Evolutionary conservation across 192 early-diverging fungal genomes (phyloP).

Genomic region (Coemansia sp.): DNA sequence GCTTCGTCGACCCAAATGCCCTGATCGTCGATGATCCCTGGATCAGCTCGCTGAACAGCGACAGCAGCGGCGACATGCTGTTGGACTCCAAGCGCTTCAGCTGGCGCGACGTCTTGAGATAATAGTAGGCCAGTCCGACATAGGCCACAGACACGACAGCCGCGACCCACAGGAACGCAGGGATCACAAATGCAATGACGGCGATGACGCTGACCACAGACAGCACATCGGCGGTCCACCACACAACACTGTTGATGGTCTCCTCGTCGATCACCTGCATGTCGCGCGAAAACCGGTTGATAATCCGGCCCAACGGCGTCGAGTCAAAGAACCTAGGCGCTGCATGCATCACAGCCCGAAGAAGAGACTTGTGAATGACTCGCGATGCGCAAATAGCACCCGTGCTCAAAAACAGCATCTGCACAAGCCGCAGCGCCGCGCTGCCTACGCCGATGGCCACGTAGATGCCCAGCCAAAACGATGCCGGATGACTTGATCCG

Average conservation of each 20-base stretch:
- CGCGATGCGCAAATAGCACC: constrained; percentile 63
- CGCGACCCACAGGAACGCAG: constrained; percentile 71
- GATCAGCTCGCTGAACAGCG: constrained; percentile 80
- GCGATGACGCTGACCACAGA: constrained; percentile 60
- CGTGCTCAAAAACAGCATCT: constrained; percentile 48
- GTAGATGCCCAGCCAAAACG: constrained; percentile 69
- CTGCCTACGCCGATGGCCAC: constrained; percentile 57
- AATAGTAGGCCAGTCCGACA: constrained; percentile 65
- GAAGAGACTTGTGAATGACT: constrained; percentile 58
- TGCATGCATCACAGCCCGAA: constrained; percentile 63
- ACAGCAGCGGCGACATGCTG: constrained; percentile 71
- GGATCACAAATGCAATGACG: constrained; percentile 64
- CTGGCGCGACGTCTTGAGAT: constrained; percentile 77
- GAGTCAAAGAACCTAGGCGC: constrained; percentile 85
- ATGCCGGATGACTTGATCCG: constrained; percentile 40
- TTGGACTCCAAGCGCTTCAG: constrained; percentile 86
- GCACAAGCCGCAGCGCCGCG: constrained; percentile 40
- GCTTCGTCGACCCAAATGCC: constrained; percentile 71
- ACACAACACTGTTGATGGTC: constrained; percentile 54
- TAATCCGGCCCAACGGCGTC: constrained; percentile 79
- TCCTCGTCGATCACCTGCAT: constrained; percentile 76
- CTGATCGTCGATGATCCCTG: constrained; percentile 79
- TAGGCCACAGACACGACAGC: constrained; percentile 61
- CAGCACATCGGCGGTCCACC: constrained; percentile 57
- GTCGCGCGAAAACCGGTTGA: constrained; percentile 86